Percentiles rank a stretch among this genome's conserved stretches.
phyloP scores from a whole-genome alignment of 495 filamentous ascomycete species.

The Podospora didyma region DNA sequence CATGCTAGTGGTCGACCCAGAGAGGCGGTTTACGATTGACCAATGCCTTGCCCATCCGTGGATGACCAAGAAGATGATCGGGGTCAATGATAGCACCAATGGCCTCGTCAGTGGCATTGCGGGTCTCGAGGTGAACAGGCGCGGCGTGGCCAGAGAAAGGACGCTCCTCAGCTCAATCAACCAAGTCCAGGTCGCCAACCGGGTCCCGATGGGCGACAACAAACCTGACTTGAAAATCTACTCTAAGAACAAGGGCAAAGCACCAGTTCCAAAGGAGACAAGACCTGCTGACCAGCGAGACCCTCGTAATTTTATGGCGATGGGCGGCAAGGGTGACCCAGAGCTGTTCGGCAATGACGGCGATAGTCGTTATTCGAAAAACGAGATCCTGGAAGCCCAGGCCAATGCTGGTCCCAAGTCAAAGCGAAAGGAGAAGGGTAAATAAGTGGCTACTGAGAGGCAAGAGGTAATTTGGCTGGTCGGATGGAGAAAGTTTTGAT shows the following conservation, averaged over 20 bases:
- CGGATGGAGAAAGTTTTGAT: neutral
- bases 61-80: constrained; percentile 56
- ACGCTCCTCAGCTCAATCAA: constrained; percentile 83
- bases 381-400: constrained; percentile 30
- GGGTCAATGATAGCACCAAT: constrained; percentile 82
- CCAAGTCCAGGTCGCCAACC: constrained; percentile 63
- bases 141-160: constrained; percentile 74
- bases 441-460: constrained; percentile 7
- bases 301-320: constrained; percentile 69
- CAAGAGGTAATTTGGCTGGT: neutral
- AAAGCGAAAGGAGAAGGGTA: constrained; percentile 29
- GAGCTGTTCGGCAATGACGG: constrained; percentile 64
- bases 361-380: constrained; percentile 42
- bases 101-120: constrained; percentile 79
- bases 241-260: constrained; percentile 56
- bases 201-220: constrained; percentile 50
- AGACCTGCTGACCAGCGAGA: constrained; percentile 60
- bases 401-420: neutral
- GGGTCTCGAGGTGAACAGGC: constrained; percentile 76
- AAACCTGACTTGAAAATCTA: constrained; percentile 68
- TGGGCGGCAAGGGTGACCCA: constrained; percentile 82
- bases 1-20: constrained; percentile 86
- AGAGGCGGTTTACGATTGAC: constrained; percentile 80
- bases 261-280: constrained; percentile 42
- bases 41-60: constrained; percentile 91